Conservation (phyloP, 1,284 basidiomycete species). For the Mycena citricolor region DNA sequence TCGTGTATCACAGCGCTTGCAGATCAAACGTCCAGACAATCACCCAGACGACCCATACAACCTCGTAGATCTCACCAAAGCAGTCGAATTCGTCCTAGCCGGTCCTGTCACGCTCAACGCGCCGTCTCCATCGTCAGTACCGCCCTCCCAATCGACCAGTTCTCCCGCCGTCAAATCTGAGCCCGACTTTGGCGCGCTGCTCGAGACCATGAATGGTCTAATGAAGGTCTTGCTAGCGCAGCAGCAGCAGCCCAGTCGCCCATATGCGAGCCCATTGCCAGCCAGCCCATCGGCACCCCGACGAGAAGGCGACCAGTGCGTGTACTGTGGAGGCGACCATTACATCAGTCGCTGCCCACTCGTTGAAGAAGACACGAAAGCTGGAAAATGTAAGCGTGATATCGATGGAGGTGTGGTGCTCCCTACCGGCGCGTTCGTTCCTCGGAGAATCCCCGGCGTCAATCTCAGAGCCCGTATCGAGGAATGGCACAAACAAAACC, state of each 20-base stretch:
- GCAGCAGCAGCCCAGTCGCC: slow-evolving; percentile 1
- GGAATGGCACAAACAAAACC: slow-evolving; percentile 12
- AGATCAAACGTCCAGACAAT: slow-evolving; percentile 18
- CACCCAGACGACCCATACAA: slow-evolving; percentile 20
- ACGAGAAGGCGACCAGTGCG: slow-evolving; percentile 2
- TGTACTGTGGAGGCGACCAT: slow-evolving; percentile 12
- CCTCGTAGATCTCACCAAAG: slow-evolving; percentile 13
- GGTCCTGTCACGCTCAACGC: neutral
- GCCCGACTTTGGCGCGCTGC: slow-evolving; percentile 3
- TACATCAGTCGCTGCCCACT: slow-evolving; percentile 5
- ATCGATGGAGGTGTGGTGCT: slow-evolving; percentile 7
- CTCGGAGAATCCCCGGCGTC: neutral
- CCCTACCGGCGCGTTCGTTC: slow-evolving; percentile 14
- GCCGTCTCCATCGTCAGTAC: neutral
- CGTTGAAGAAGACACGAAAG: slow-evolving; percentile 1
- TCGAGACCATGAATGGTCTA: slow-evolving; percentile 3
- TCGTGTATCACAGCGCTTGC: slow-evolving; percentile 8
- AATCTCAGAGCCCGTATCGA: slow-evolving; percentile 7
- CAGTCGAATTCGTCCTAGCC: slow-evolving; percentile 11
- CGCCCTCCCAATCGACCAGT: too few relatives aligned
- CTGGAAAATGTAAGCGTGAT: slow-evolving; percentile 12
- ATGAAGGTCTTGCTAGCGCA: slow-evolving; percentile 11
- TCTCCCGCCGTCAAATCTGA: slow-evolving; percentile 3
- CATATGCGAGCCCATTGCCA: too few relatives aligned
- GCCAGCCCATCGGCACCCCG: neutral